Conservation (phyloP, 306 rosid species). For the Betula pendula region DNA sequence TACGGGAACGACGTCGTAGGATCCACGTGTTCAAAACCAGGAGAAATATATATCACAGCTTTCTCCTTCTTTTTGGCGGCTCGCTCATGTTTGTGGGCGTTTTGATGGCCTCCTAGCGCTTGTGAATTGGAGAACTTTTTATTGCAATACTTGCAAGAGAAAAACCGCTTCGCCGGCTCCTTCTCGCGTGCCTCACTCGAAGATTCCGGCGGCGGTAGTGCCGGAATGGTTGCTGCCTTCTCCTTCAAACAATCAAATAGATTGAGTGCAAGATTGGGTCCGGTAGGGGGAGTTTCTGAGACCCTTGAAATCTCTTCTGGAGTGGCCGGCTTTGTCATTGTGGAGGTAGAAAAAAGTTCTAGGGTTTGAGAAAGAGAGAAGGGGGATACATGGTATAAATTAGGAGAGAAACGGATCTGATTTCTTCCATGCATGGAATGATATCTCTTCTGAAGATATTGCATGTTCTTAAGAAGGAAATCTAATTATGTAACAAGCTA, state of each 20-base stretch:
- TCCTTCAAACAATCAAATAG: background rate
- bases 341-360: background rate
- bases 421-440: conserved; percentile 1
- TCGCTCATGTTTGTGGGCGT: conserved; percentile 62
- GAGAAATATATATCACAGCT: background rate
- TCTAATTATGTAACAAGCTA: background rate
- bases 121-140: conserved; percentile 49
- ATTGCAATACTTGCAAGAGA: conserved; percentile 22
- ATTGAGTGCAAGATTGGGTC: background rate
- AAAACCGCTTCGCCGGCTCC: background rate
- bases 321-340: background rate
- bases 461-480: background rate
- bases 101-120: conserved; percentile 75
- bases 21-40: background rate
- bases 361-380: background rate
- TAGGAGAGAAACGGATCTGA: background rate
- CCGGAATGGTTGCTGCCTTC: background rate
- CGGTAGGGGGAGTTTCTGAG: background rate
- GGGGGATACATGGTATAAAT: background rate
- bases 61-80: conserved; percentile 25
- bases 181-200: background rate
- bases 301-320: background rate
- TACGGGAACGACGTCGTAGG: background rate
- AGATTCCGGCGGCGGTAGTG: background rate
- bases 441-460: background rate